Conservation (phyloP, 805 yeast species). For the Blastobotrys robertii region DNA sequence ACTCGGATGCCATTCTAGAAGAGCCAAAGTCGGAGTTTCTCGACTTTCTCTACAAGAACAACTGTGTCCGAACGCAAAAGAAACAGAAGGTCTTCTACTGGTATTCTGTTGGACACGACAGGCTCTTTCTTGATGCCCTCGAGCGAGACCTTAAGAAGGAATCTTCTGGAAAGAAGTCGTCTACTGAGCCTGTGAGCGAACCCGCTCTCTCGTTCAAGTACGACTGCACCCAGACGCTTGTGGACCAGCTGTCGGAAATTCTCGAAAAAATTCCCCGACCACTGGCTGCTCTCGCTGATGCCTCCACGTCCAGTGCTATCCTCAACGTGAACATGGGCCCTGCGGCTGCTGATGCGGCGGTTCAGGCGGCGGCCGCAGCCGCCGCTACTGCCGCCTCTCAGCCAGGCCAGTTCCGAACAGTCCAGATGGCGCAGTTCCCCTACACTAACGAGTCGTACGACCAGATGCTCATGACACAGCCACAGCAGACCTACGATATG, state of each 20-base stretch:
- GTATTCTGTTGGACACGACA: slow-evolving; percentile 93
- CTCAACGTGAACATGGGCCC: slow-evolving; percentile 1
- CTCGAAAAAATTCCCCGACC: slow-evolving; percentile 20
- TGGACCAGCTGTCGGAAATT: slow-evolving; percentile 27
- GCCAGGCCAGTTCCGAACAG: slow-evolving; percentile 1
- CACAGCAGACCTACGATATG: slow-evolving; percentile 14
- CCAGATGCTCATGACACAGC: slow-evolving; percentile 6
- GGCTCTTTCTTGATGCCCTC: slow-evolving; percentile 82
- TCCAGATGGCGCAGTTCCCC: neutral
- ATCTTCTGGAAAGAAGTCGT: slow-evolving; percentile 43
- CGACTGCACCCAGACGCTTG: slow-evolving; percentile 34
- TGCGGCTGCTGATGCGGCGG: neutral
- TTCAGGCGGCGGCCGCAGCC: slow-evolving; percentile 1
- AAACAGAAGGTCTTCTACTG: slow-evolving; percentile 95
- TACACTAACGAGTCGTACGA: slow-evolving; percentile 3
- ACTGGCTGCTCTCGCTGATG: slow-evolving; percentile 24
- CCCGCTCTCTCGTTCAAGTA: slow-evolving; percentile 73
- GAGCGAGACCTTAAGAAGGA: slow-evolving; percentile 88
- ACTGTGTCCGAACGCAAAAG: slow-evolving; percentile 87
- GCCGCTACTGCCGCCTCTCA: slow-evolving; percentile 2
- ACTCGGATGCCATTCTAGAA: slow-evolving; percentile 79
- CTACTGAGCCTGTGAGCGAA: slow-evolving; percentile 63
- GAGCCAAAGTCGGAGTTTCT: slow-evolving; percentile 78
- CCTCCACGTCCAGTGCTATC: slow-evolving; percentile 15
- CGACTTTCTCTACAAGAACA: slow-evolving; percentile 73